Conservation (phyloP, 164 flowering plant species). For the Vitis rotundifolia region DNA sequence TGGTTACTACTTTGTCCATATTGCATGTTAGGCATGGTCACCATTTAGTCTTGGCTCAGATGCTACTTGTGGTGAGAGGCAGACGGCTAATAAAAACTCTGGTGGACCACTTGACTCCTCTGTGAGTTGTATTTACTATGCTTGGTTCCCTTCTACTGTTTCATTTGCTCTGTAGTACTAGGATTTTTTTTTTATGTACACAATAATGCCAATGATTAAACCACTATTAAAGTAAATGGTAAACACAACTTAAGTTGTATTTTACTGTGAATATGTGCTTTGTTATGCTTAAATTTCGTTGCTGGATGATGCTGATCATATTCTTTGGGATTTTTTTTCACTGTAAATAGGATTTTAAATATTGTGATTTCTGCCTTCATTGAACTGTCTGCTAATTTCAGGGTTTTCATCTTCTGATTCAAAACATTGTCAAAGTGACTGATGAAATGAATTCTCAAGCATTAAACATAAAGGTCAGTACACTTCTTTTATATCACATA, state of each 20-base stretch:
- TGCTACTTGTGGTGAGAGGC: slow-evolving; percentile 27
- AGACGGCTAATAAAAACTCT: slow-evolving; percentile 22
- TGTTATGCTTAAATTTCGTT: no score
- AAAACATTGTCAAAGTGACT: slow-evolving; percentile 40
- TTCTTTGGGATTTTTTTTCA: no score
- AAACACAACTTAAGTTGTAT: no score
- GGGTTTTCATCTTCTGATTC: slow-evolving; percentile 57
- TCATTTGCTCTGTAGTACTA: background rate
- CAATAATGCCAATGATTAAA: no score
- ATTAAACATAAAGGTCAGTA: slow-evolving; percentile 37
- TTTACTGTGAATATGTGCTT: no score
- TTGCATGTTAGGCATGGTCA: slow-evolving; percentile 67
- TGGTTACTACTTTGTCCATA: background rate
- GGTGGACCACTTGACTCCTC: slow-evolving; percentile 38
- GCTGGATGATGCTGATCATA: no score
- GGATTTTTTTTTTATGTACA: background rate
- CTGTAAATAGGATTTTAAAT: background rate
- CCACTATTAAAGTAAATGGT: no score
- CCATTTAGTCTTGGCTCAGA: slow-evolving; percentile 58
- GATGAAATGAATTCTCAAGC: slow-evolving; percentile 23
- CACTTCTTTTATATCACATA: background rate
- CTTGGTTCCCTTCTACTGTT: background rate
- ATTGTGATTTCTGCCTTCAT: background rate
- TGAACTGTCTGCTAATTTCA: slow-evolving; percentile 24
- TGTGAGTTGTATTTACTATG: slow-evolving; percentile 40